A percentile compares a stretch with the other conserved stretches of the same genome.
Conservation (phyloP, 352 stramenopile genomes). For the Phytophthora cactorum region DNA sequence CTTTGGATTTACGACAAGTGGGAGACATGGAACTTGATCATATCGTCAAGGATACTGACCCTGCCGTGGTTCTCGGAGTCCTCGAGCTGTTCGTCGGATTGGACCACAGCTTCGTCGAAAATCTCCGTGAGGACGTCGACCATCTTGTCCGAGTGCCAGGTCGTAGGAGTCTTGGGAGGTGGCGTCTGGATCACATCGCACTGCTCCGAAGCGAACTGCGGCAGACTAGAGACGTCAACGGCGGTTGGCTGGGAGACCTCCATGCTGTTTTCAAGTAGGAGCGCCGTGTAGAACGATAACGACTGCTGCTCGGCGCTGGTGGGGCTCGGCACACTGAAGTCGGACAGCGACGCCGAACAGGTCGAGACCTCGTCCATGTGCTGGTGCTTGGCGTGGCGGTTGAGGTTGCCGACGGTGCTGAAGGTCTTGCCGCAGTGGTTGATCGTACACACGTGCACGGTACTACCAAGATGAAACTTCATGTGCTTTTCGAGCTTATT, state of each 20-base stretch:
- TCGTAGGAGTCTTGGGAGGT: constrained; percentile 18
- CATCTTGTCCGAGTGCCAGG: constrained; percentile 32
- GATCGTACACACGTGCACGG: constrained; percentile 52
- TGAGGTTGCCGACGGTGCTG: constrained; percentile 60
- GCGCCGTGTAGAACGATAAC: constrained; percentile 24
- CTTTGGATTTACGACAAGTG: constrained; percentile 32
- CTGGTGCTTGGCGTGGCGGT: constrained; percentile 55
- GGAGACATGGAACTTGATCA: constrained; percentile 57
- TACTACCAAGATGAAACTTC: constrained; percentile 52
- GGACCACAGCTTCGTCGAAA: constrained; percentile 40
- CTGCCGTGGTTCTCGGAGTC: constrained; percentile 10
- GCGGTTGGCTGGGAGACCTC: constrained; percentile 21
- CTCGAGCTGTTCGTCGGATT: constrained; percentile 17
- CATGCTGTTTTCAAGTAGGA: constrained; percentile 30
- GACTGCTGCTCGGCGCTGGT: constrained; percentile 35
- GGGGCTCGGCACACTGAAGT: constrained; percentile 24
- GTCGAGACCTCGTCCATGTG: constrained; percentile 29
- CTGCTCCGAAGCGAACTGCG: constrained; percentile 13
- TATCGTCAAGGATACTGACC: constrained; percentile 52
- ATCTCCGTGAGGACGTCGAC: constrained; percentile 42
- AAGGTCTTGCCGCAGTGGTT: constrained; percentile 65
- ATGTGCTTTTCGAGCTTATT: constrained; percentile 68
- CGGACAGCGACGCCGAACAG: constrained; percentile 9
- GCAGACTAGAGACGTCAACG: constrained; percentile 23
- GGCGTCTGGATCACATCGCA: constrained; percentile 11